Conservation (phyloP, 1,139 yeast genomes). For the Magnusiomyces sp. region DNA sequence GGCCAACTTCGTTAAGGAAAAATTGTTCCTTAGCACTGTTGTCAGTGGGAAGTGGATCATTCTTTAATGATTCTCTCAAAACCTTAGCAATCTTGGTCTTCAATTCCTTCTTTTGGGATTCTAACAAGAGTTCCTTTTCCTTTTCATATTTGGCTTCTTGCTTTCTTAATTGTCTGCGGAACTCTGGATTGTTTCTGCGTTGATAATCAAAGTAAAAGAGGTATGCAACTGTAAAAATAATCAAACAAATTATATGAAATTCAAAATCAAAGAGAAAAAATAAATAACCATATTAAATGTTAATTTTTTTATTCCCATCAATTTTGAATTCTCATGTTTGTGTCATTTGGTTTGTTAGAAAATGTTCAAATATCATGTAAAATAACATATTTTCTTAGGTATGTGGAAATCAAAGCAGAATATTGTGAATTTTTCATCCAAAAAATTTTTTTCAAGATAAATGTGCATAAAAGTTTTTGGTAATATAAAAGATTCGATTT, state of each 20-base stretch:
- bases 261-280: conserved; percentile 3
- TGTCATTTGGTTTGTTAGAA: not conserved
- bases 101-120: conserved; percentile 49
- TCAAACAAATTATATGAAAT: not conserved
- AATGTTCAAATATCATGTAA: not conserved
- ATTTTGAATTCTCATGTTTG: not conserved
- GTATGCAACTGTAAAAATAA: conserved; percentile 46
- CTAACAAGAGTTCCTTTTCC: conserved; percentile 49
- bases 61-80: conserved; percentile 53
- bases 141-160: conserved; percentile 48
- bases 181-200: conserved; percentile 74
- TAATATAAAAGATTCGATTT: too few relatives aligned
- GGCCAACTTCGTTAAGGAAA: conserved; percentile 75
- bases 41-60: conserved; percentile 70
- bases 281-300: not conserved
- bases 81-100: conserved; percentile 53
- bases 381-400: too few relatives aligned
- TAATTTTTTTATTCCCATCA: not conserved
- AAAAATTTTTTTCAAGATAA: too few relatives aligned
- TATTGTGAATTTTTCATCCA: not conserved
- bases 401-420: too few relatives aligned
- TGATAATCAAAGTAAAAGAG: conserved; percentile 84
- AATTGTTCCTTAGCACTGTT: conserved; percentile 62
- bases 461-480: too few relatives aligned
- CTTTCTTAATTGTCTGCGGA: conserved; percentile 67